Evolutionary conservation across 352 stramenopile genomes (phyloP), one percentile per base, ranked within the genome.

Genomic region (Pythium scleroteichum): DNA sequence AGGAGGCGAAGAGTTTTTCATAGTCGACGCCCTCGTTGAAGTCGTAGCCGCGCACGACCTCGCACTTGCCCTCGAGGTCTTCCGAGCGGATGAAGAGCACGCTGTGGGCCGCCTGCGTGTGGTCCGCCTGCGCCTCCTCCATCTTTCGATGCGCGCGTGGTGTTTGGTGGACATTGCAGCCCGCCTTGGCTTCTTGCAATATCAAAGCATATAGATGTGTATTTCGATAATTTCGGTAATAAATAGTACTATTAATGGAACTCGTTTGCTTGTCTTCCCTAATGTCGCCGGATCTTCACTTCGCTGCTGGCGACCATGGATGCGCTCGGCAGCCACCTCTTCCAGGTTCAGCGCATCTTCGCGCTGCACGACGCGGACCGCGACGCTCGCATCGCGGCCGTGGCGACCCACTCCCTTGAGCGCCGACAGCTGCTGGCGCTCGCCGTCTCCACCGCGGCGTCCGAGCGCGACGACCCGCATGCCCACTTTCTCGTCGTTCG

Each of bases 21-120:
- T 97, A 94, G 71, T 97, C 63, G 27, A 97, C 77, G 41, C 89
- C 88, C 6, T 94, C 58, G 58, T 97, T 96, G 68, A 97, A 98
- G 66, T 98, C 90, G 58, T 96, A 96, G 47, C 54, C 77, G 53
- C 65, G 58, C 33, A 93, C 83, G 10, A 64, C 68, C 14, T 67
- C 61, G 46, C 58, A 67, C 72, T 91, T 87, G 50, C 83, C 83
- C 54, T 92, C 83, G 42, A 95, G 76, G 52, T 84, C 64, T 55
- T 95, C 85, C 1, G 85, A 95, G 33, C 76, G 73, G 66, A 93
- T 74, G 38, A 93, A 75, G 35, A 95, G 82, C 20, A 82, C 78
- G 27, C 79, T 74, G 66, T 95, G 85, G 29, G 85, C 85, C 52
- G 79, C 69, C 20, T 83, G 65, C 33, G 79, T 69, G 55, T 64